Conservation (phyloP, 1,284 basidiomycete species). For the Sanghuangporus weigelae region DNA sequence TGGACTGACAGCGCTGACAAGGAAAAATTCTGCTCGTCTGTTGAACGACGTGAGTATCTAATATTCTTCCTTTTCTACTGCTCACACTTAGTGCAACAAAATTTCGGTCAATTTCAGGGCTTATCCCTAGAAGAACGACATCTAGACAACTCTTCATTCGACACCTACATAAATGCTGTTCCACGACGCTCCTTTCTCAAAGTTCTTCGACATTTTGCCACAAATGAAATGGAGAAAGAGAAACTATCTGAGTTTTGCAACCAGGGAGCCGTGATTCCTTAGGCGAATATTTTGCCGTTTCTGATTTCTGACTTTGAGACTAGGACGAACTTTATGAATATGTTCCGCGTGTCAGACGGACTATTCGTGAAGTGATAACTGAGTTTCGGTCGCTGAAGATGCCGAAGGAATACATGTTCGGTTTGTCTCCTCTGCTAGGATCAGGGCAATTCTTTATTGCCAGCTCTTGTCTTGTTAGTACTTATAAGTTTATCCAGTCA, state of each 20-base stretch:
- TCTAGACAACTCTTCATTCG: constrained; percentile 70
- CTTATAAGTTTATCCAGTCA: background rate
- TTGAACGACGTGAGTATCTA: constrained; percentile 36
- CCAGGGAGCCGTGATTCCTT: constrained; percentile 59
- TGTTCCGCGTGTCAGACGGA: constrained; percentile 72
- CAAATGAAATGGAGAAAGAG: constrained; percentile 76
- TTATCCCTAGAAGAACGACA: constrained; percentile 56
- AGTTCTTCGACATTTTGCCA: constrained; percentile 68
- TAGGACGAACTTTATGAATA: constrained; percentile 94
- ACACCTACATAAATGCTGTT: constrained; percentile 80
- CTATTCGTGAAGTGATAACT: constrained; percentile 78
- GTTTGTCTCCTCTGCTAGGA: constrained; percentile 78
- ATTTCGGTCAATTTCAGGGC: constrained; percentile 53
- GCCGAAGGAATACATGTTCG: constrained; percentile 78
- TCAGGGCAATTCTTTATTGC: constrained; percentile 93
- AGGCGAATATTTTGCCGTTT: constrained; percentile 9
- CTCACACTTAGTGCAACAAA: background rate
- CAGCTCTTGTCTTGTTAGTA: constrained; percentile 56
- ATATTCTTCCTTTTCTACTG: background rate
- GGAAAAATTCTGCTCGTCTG: constrained; percentile 42
- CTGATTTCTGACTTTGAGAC: constrained; percentile 10
- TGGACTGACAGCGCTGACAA: constrained; percentile 68
- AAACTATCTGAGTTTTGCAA: constrained; percentile 80
- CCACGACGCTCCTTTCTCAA: constrained; percentile 84
- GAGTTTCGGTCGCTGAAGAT: constrained; percentile 80